Percentiles rank a stretch among this genome's conserved stretches.
phyloP scores from a whole-genome alignment of 495 filamentous ascomycete genomes.

The Tuber magnatum region DNA sequence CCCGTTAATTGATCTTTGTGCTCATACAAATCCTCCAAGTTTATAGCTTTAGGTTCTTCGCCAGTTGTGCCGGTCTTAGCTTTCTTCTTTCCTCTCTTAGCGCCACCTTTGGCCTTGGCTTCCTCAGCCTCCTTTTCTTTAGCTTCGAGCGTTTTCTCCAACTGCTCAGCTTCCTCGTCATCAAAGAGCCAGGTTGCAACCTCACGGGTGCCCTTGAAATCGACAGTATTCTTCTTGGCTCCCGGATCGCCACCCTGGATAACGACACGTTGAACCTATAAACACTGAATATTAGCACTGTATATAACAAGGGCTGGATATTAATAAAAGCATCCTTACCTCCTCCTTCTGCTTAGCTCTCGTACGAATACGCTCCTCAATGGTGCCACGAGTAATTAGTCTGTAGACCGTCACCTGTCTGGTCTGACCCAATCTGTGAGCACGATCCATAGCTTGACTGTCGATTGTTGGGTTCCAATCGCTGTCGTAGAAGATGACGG shows the following conservation, averaged over 20 bases:
- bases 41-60: conserved; percentile 36
- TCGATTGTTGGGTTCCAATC: conserved; percentile 99
- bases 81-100: conserved; percentile 60
- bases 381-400: conserved; percentile 92
- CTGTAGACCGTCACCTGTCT: conserved; percentile 95
- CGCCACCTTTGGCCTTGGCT: conserved; percentile 39
- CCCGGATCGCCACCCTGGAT: conserved; percentile 81
- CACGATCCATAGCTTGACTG: conserved; percentile 97
- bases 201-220: conserved; percentile 46
- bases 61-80: conserved; percentile 43
- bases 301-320: not conserved
- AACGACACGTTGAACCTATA: conserved; percentile 82
- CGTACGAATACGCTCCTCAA: conserved; percentile 97
- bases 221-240: conserved; percentile 49
- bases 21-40: conserved; percentile 40
- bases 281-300: conserved; percentile 9
- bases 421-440: conserved; percentile 94
- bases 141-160: conserved; percentile 45
- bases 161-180: conserved; percentile 38
- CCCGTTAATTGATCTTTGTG: not conserved
- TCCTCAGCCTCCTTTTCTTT: conserved; percentile 40
- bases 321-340: conserved; percentile 18
- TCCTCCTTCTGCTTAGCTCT: conserved; percentile 97
- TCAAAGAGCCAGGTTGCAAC: conserved; percentile 41
- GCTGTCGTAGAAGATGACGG: conserved; percentile 98